Evolutionary conservation across 352 stramenopile genomes (phyloP), one percentile per base, ranked within the genome.

Genomic region (Globisporangium uncinulatum): DNA sequence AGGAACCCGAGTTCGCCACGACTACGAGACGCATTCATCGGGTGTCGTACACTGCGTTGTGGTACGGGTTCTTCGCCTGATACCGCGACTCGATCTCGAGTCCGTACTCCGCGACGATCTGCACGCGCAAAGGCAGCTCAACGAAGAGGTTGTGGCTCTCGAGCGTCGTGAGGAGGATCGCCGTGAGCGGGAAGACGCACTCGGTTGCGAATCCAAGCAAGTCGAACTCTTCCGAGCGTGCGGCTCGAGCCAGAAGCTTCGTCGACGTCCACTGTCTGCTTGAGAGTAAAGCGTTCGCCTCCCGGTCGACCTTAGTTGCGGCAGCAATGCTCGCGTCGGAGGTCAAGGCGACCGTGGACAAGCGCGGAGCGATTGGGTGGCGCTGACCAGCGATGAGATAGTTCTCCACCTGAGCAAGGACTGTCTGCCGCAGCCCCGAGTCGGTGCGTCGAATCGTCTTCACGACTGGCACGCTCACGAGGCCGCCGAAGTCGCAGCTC

Each of bases 41-140:
- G 6, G 8, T 29, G 10, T 72, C 76, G 36, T 76, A 90, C 80
- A 77, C 57, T 36, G 81, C 75, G 57, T 91, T 93, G 63, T 93
- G 83, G 57, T 91, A 93, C 20, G 76, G 77, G 53, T 91, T 91
- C 51, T 85, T 86, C 48, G 70, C 65, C 20, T 84, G 77, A 55
- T 91, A 91, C 8, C 77, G 67, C 41, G 60, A 56, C 36, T 91
- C 79, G 58, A 91, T 87, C 62, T 88, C 80, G 44, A 84, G 63
- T 24, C 58, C 66, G 58, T 83, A 90, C 57, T 81, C 69, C 19
- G 80, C 62, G 14, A 68, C 60, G 49, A 62, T 73, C 43, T 87
- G 75, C 6, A 90, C 64, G 13, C 71, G 70, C 46, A 90, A 58
- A 3, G 75, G 74, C 9, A 91, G 50, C 31, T 70, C 65, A 6